Conservation (phyloP, 2,329 filamentous ascomycete species). For the Colletotrichum endophyticum region DNA sequence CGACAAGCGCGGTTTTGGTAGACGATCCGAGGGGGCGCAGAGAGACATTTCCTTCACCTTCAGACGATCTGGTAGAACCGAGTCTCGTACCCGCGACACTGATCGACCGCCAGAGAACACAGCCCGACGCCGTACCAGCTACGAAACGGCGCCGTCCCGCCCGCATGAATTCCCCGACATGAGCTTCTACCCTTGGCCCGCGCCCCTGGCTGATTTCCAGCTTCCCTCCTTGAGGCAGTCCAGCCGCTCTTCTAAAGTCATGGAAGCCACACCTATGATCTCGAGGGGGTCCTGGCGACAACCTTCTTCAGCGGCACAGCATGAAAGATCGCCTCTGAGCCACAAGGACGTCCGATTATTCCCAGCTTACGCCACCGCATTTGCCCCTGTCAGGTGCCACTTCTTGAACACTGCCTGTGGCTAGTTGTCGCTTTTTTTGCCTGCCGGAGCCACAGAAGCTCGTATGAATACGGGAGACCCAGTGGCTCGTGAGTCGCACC, state of each 20-base stretch:
- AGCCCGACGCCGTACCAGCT: slow-evolving; percentile 9
- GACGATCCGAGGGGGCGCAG: background rate
- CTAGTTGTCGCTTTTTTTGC: background rate
- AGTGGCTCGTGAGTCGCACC: slow-evolving; percentile 15
- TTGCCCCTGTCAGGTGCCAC: background rate
- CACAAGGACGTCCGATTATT: slow-evolving; percentile 11
- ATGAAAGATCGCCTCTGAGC: slow-evolving; percentile 21
- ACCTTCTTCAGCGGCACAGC: background rate
- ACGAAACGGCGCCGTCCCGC: slow-evolving; percentile 13
- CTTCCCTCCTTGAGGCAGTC: background rate
- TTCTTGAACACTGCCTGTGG: slow-evolving; percentile 3
- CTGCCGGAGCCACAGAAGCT: slow-evolving; percentile 1
- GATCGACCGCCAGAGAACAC: slow-evolving; percentile 3
- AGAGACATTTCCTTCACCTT: background rate
- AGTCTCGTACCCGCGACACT: slow-evolving; percentile 18
- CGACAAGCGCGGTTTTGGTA: slow-evolving; percentile 1
- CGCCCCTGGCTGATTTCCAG: background rate
- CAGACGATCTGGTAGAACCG: slow-evolving; percentile 18
- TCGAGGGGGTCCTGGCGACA: background rate
- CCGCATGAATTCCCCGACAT: slow-evolving; percentile 9
- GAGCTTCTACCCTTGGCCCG: background rate
- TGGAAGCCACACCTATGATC: background rate
- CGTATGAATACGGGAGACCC: background rate
- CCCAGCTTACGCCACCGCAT: slow-evolving; percentile 6
- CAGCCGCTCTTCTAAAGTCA: background rate